A percentile compares a stretch with the other conserved stretches of the same genome.
These are phyloP conservation scores for Endocladia muricata DNA, from an alignment of 31 red algal species.

Conservation along the genomic window DNA sequence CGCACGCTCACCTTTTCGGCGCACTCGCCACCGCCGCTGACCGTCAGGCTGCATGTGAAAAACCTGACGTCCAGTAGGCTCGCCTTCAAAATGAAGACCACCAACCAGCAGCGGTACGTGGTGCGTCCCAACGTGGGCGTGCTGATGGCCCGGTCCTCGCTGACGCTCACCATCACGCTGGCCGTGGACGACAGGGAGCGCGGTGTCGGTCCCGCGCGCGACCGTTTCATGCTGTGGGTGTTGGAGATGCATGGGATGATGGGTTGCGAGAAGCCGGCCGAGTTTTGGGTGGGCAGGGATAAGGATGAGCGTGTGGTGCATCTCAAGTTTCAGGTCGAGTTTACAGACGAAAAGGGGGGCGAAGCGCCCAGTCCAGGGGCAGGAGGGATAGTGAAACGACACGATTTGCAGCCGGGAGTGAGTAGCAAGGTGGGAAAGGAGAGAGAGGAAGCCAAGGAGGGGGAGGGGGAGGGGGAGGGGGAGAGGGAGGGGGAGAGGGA, in stretches of 20 bases:
- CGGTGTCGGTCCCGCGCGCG: background rate
- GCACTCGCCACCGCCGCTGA: background rate
- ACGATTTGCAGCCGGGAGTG: background rate
- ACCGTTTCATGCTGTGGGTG: background rate
- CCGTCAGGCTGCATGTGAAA: conserved; percentile 24
- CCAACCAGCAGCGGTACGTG: conserved; percentile 74
- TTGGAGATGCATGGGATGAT: background rate
- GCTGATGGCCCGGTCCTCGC: conserved; percentile 20
- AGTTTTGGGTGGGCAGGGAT: background rate
- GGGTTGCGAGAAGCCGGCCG: background rate
- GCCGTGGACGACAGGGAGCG: no score
- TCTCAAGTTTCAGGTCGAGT: conserved; percentile 8
- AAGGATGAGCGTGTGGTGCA: background rate
- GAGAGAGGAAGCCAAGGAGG: background rate
- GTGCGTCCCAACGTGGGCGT: conserved; percentile 76
- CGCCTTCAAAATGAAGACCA: conserved; percentile 93
- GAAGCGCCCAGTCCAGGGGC: background rate
- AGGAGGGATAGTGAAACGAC: no score
- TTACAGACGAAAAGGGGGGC: background rate
- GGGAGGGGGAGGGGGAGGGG: background rate
- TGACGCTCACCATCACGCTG: background rate
- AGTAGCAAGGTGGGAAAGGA: background rate
- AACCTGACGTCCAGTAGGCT: conserved; percentile 25
- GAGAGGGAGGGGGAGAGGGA: background rate
- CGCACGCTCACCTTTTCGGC: background rate